Evolutionary conservation across 169 alveolate genomes (phyloP).

Genomic region (Perkinsus olseni): DNA sequence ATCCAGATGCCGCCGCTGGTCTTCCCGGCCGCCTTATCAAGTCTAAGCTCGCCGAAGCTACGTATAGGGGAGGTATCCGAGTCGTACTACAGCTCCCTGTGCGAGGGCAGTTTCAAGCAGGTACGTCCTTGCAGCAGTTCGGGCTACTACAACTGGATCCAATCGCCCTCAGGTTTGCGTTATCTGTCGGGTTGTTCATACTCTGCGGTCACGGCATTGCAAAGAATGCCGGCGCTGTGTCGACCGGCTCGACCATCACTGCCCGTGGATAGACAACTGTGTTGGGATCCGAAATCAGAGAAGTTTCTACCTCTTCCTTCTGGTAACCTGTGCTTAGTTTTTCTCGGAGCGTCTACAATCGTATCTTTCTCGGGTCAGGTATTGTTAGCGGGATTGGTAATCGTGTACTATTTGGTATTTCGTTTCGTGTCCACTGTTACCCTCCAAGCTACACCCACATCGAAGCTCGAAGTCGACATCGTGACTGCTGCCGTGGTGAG

Average conservation of each 20-base stretch:
- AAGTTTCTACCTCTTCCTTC: background rate
- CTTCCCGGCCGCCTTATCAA: background rate
- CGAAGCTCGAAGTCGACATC: background rate
- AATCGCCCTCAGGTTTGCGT: background rate
- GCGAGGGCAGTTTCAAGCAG: background rate
- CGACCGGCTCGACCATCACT: background rate
- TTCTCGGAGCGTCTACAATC: too few relatives aligned
- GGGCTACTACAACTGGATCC: too few relatives aligned
- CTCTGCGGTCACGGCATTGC: background rate
- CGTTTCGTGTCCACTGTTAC: background rate
- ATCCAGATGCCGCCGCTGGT: background rate
- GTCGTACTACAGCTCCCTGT: background rate
- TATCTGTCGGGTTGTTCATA: background rate
- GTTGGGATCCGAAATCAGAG: background rate
- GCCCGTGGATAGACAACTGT: background rate
- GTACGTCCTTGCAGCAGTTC: background rate
- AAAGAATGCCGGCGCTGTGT: background rate
- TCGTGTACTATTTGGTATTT: background rate
- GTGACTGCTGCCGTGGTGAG: background rate
- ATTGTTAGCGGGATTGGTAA: background rate
- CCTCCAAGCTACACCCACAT: background rate
- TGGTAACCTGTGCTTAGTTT: background rate
- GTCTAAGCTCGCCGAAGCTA: background rate
- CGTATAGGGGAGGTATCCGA: background rate
- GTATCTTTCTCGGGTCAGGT: background rate